phyloP scores from a whole-genome alignment of 1,284 basidiomycete genomes.

The Sphaerobolus stellatus region DNA sequence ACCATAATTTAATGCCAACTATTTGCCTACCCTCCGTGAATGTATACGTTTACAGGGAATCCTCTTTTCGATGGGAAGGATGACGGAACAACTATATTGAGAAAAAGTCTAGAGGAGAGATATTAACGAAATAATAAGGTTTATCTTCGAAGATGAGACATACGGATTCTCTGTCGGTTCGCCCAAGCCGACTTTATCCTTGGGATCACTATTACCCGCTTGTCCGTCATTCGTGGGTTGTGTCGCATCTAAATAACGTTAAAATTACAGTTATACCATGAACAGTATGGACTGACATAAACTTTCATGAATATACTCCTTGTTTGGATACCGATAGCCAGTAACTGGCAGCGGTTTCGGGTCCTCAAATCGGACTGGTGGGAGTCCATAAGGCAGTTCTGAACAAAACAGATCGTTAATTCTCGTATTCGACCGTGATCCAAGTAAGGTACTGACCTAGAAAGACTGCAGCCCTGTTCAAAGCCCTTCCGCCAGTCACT shows the following conservation, averaged over 20 bases:
- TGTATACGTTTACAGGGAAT: conserved; percentile 72
- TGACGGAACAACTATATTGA: conserved; percentile 69
- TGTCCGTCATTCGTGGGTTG: conserved; percentile 68
- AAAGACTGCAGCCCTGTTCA: conserved; percentile 60
- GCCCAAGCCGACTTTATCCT: conserved; percentile 64
- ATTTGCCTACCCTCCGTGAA: conserved; percentile 64
- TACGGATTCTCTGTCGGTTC: conserved; percentile 70
- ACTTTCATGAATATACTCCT: conserved; percentile 61
- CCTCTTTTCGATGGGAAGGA: conserved; percentile 44
- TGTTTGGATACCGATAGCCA: conserved; percentile 56
- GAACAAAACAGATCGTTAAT: background rate
- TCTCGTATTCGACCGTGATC: background rate
- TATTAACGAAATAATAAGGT: background rate
- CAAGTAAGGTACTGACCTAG: conserved; percentile 45
- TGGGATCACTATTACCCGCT: conserved; percentile 44
- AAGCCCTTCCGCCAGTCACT: conserved; percentile 56
- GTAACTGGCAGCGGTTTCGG: conserved; percentile 52
- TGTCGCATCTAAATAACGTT: conserved; percentile 44
- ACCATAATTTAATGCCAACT: background rate
- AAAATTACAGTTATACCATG: no score
- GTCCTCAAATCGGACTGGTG: conserved; percentile 62
- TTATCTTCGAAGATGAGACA: conserved; percentile 17
- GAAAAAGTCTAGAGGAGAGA: conserved; percentile 48
- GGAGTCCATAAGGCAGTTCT: conserved; percentile 75
- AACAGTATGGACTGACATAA: no score